Percentiles rank a stretch among this genome's conserved stretches.
Conservation (phyloP, 2,329 filamentous ascomycete species). For the Corynespora cassiicola region DNA sequence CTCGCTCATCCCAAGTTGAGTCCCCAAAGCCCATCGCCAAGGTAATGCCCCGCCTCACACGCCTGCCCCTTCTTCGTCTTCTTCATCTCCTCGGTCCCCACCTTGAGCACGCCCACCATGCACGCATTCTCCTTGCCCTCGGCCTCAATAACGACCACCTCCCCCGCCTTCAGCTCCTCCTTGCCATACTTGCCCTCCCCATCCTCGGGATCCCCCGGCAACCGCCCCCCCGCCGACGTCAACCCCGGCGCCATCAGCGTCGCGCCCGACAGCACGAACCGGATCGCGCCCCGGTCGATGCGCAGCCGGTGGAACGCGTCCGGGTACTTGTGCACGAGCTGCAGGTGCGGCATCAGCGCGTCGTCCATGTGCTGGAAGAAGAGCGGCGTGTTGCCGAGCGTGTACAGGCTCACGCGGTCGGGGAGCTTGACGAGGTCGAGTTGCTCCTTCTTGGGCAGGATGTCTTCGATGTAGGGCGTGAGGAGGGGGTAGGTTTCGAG, state of each 20-base stretch:
- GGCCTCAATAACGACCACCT: conserved; percentile 86
- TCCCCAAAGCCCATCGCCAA: conserved; percentile 94
- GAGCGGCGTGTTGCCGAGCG: conserved; percentile 76
- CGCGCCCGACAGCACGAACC: conserved; percentile 92
- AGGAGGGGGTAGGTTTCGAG: conserved; percentile 86
- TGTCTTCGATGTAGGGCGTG: conserved; percentile 86
- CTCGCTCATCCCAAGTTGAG: conserved; percentile 62
- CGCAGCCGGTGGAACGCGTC: conserved; percentile 81
- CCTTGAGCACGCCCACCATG: conserved; percentile 82
- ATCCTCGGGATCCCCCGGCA: conserved; percentile 65
- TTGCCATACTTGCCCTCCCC: conserved; percentile 53
- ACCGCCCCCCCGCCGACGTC: conserved; percentile 79
- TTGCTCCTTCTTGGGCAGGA: conserved; percentile 93
- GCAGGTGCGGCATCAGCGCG: conserved; percentile 84
- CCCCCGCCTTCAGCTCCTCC: conserved; percentile 79
- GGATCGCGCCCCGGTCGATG: conserved; percentile 94
- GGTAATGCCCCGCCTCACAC: conserved; percentile 90
- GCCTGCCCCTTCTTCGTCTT: conserved; percentile 92
- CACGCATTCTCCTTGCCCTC: conserved; percentile 95
- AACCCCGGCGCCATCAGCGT: conserved; percentile 96
- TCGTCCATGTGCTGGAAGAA: conserved; percentile 89
- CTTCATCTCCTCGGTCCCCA: conserved; percentile 90
- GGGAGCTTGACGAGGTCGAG: conserved; percentile 92
- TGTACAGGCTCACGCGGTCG: conserved; percentile 88
- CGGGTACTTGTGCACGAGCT: conserved; percentile 89